These are phyloP conservation scores for Phyllosticta citrichinensis DNA, from an alignment of 2,329 filamentous ascomycete genomes.

Conservation along the genomic window DNA sequence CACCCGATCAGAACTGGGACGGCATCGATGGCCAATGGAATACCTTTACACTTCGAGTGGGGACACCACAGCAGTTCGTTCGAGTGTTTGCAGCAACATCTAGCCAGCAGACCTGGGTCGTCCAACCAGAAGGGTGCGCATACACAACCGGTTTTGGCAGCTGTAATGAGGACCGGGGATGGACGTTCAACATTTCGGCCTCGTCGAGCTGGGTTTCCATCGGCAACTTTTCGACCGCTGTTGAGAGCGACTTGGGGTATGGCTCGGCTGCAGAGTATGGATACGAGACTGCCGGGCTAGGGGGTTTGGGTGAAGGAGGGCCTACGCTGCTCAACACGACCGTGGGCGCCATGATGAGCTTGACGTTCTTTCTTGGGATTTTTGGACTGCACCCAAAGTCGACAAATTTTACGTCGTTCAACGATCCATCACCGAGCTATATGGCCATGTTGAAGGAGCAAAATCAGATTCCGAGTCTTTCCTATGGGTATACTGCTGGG, in stretches of 20 bases:
- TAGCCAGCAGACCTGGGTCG: slow-evolving; percentile 25
- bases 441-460: slow-evolving; percentile 21
- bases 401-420: slow-evolving; percentile 30
- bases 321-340: slow-evolving; percentile 24
- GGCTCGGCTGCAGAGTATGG: slow-evolving; percentile 25
- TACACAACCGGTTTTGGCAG: slow-evolving; percentile 15
- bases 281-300: slow-evolving; percentile 24
- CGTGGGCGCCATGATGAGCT: slow-evolving; percentile 25
- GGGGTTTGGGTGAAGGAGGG: slow-evolving; percentile 19
- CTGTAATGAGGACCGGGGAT: slow-evolving; percentile 22
- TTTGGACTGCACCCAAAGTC: slow-evolving; percentile 29
- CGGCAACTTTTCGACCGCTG: slow-evolving; percentile 22
- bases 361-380: slow-evolving; percentile 28
- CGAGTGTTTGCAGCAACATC: slow-evolving; percentile 25
- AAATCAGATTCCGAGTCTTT: slow-evolving; percentile 25
- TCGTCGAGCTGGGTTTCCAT: slow-evolving; percentile 24
- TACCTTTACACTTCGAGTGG: slow-evolving; percentile 22
- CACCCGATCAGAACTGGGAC: slow-evolving; percentile 28
- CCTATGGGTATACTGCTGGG: slow-evolving; percentile 33
- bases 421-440: slow-evolving; percentile 22
- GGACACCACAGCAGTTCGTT: slow-evolving; percentile 20
- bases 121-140: slow-evolving; percentile 24
- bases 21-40: slow-evolving; percentile 24
- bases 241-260: slow-evolving; percentile 19
- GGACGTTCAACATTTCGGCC: slow-evolving; percentile 21